Evolutionary conservation across 1,139 yeast species (phyloP).

Genomic region (Blastobotrys proliferans): DNA sequence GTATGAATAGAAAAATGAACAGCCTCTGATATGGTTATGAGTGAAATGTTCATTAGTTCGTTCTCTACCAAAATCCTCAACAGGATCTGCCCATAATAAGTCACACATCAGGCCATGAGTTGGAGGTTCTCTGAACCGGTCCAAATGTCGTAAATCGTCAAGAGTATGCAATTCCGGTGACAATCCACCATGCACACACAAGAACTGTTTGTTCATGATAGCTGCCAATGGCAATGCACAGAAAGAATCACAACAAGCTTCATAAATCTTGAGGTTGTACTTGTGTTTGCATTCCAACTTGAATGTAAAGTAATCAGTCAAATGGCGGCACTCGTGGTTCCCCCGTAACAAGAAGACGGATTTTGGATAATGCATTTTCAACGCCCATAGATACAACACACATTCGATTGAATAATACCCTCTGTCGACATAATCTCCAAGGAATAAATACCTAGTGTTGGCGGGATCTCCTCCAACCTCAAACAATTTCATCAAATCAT

Average conservation of each 20-base stretch:
- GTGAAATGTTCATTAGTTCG: constrained; percentile 52
- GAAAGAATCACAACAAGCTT: constrained; percentile 73
- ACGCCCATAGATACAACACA: constrained; percentile 69
- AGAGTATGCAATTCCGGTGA: constrained; percentile 76
- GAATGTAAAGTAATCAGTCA: constrained; percentile 92
- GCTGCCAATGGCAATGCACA: constrained; percentile 92
- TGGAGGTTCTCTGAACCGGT: constrained; percentile 91
- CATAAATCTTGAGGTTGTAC: constrained; percentile 64
- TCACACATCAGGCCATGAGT: constrained; percentile 94
- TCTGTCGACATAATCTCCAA: constrained; percentile 96
- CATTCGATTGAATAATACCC: constrained; percentile 93
- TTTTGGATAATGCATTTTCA: constrained; percentile 73
- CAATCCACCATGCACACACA: constrained; percentile 97
- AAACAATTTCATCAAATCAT: constrained; percentile 82
- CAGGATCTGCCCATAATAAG: constrained; percentile 93
- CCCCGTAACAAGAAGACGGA: constrained; percentile 86
- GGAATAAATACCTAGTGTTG: constrained; percentile 69
- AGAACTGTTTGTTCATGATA: constrained; percentile 87
- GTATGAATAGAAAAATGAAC: constrained; percentile 87
- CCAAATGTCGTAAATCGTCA: constrained; percentile 63
- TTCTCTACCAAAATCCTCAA: constrained; percentile 80
- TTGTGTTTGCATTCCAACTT: constrained; percentile 88
- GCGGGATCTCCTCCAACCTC: constrained; percentile 94
- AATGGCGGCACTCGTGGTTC: constrained; percentile 91
- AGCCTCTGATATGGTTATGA: constrained; percentile 81